Conservation (phyloP, 768 basidiomycete species). For the Lactifluus hygrophoroides region DNA sequence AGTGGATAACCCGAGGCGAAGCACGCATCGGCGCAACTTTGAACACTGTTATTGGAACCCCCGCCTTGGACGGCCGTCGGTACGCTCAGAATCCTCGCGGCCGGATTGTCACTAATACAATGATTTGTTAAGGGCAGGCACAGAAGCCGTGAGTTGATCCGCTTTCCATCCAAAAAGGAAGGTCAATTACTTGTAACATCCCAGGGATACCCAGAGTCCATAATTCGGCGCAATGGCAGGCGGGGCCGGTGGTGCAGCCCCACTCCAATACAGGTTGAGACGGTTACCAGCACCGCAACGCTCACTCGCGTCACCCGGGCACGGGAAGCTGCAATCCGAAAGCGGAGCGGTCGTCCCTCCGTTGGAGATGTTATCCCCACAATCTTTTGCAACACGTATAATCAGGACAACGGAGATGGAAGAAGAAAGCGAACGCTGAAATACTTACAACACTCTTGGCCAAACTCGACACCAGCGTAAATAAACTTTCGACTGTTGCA, state of each 20-base stretch:
- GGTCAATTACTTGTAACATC: conserved; percentile 57
- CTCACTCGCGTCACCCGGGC: conserved; percentile 50
- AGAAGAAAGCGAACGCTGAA: not conserved
- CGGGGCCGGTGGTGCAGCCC: conserved; percentile 43
- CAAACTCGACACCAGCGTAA: conserved; percentile 66
- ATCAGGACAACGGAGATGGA: not conserved
- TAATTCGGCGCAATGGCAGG: conserved; percentile 46
- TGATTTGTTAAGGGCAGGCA: conserved; percentile 1
- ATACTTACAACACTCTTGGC: conserved; percentile 55
- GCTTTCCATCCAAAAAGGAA: not conserved
- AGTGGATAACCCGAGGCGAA: conserved; percentile 41
- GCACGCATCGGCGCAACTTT: conserved; percentile 53
- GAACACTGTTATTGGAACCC: conserved; percentile 41
- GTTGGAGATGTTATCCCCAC: conserved; percentile 46
- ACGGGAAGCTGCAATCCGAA: conserved; percentile 53
- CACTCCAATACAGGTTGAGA: conserved; percentile 59
- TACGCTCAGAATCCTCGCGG: conserved; percentile 29
- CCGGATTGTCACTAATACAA: conserved; percentile 28
- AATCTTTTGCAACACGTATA: conserved; percentile 38
- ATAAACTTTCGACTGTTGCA: conserved; percentile 41
- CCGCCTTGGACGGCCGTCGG: conserved; percentile 26
- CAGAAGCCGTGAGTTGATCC: too few relatives aligned
- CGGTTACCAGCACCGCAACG: conserved; percentile 51
- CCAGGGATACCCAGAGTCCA: conserved; percentile 60
- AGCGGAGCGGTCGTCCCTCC: conserved; percentile 37